Conservation (phyloP, 1,284 basidiomycete species). For the Blastosporella zonata region DNA sequence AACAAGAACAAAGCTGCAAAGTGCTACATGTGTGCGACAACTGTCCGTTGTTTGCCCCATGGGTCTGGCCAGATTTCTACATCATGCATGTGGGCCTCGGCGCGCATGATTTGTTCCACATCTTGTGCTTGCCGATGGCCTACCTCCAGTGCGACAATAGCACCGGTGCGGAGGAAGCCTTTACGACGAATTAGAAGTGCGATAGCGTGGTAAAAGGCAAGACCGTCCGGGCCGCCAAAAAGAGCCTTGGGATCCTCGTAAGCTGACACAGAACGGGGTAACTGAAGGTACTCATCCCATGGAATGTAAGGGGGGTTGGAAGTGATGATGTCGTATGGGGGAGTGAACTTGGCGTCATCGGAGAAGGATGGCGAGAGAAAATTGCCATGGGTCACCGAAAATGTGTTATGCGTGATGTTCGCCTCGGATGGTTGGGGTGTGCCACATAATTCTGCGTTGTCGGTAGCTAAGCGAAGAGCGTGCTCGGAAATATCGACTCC, state of each 20-base stretch:
- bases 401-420: conserved; percentile 33
- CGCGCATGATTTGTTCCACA: conserved; percentile 58
- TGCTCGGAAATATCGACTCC: conserved; percentile 72
- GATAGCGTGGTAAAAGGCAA: conserved; percentile 78
- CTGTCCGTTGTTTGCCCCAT: conserved; percentile 67
- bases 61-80: conserved; percentile 76
- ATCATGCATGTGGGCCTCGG: conserved; percentile 37
- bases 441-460: conserved; percentile 58
- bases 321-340: conserved; percentile 76
- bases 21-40: conserved; percentile 43
- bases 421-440: conserved; percentile 29
- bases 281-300: conserved; percentile 54
- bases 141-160: conserved; percentile 75
- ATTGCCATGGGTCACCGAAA: conserved; percentile 42
- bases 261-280: conserved; percentile 66
- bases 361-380: conserved; percentile 47
- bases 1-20: not conserved
- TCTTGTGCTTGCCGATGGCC: conserved; percentile 68
- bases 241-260: conserved; percentile 83
- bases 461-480: conserved; percentile 68
- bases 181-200: conserved; percentile 49
- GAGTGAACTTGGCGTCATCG: conserved; percentile 30
- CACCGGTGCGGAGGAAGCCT: conserved; percentile 46
- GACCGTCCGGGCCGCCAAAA: conserved; percentile 71
- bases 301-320: conserved; percentile 95